These are phyloP conservation scores for Geotrichum klebahnii DNA, from an alignment of 1,139 yeast species.

Conservation along the genomic window DNA sequence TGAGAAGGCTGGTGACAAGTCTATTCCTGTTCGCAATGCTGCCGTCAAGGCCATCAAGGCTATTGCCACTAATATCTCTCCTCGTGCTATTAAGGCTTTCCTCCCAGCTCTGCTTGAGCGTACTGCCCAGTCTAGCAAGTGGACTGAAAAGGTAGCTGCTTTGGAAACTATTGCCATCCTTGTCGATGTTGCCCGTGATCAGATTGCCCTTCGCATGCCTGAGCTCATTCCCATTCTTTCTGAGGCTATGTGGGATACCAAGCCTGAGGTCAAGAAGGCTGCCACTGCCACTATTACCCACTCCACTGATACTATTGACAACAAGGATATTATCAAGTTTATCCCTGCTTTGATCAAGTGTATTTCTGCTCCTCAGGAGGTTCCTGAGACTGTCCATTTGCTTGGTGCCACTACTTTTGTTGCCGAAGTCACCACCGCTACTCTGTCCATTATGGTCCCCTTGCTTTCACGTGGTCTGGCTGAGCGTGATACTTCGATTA, in stretches of 20 bases:
- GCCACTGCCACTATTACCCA: slow-evolving; percentile 94
- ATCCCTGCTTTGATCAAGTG: slow-evolving; percentile 96
- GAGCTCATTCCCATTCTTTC: slow-evolving; percentile 97
- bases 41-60: slow-evolving; percentile 72
- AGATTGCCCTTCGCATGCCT: slow-evolving; percentile 97
- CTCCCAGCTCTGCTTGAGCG: slow-evolving; percentile 74
- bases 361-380: slow-evolving; percentile 94
- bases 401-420: slow-evolving; percentile 99
- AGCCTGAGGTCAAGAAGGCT: slow-evolving; percentile 94
- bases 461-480: slow-evolving; percentile 98
- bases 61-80: slow-evolving; percentile 78
- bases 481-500: slow-evolving; percentile 98
- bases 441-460: slow-evolving; percentile 98
- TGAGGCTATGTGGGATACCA: slow-evolving; percentile 99
- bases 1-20: slow-evolving; percentile 86
- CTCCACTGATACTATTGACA: slow-evolving; percentile 95
- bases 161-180: slow-evolving; percentile 77
- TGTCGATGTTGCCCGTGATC: slow-evolving; percentile 93
- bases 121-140: slow-evolving; percentile 75
- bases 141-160: slow-evolving; percentile 97
- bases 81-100: slow-evolving; percentile 85
- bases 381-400: slow-evolving; percentile 96
- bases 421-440: slow-evolving; percentile 98
- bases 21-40: slow-evolving; percentile 63
- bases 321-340: slow-evolving; percentile 99